Percentiles rank a stretch among this genome's conserved stretches.
Conservation (phyloP, 2,329 filamentous ascomycete species). For the Trichoderma atrobrunneum region DNA sequence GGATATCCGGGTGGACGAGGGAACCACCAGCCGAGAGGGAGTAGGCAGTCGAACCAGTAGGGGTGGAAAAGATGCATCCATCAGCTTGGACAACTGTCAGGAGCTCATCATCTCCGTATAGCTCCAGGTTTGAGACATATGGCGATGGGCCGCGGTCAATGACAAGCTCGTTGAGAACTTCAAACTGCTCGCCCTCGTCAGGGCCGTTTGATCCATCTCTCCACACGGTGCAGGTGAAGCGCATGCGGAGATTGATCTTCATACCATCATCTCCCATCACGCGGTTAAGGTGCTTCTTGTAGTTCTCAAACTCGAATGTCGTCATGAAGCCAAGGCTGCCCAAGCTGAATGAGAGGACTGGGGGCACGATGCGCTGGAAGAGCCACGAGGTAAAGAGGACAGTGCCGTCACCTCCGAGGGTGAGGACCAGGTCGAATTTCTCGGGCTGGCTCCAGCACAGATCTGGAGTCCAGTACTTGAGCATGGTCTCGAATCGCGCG, state of each 20-base stretch:
- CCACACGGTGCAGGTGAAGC: constrained; percentile 97
- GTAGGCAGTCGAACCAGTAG: constrained; percentile 92
- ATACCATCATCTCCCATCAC: constrained; percentile 95
- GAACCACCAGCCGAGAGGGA: constrained; percentile 93
- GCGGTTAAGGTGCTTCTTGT: constrained; percentile 80
- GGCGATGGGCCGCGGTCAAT: constrained; percentile 96
- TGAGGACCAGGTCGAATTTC: constrained; percentile 91
- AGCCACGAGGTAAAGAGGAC: constrained; percentile 88
- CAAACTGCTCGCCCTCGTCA: constrained; percentile 91
- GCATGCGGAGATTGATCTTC: constrained; percentile 97
- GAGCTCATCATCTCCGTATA: constrained; percentile 93
- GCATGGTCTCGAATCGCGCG: constrained; percentile 73
- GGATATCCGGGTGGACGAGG: constrained; percentile 93
- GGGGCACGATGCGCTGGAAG: constrained; percentile 86
- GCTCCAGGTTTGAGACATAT: constrained; percentile 93
- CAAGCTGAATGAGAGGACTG: constrained; percentile 79
- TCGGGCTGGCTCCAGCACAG: constrained; percentile 92
- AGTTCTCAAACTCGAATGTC: constrained; percentile 81
- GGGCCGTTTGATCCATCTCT: constrained; percentile 54
- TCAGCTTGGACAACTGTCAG: constrained; percentile 95
- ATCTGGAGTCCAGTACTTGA: constrained; percentile 95
- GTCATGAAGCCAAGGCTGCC: constrained; percentile 87
- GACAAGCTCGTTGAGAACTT: constrained; percentile 96
- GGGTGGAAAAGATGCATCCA: constrained; percentile 95
- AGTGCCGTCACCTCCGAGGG: constrained; percentile 81